Evolutionary conservation across 257 asterid species (phyloP).

Genomic region (Penstemon barbatus): DNA sequence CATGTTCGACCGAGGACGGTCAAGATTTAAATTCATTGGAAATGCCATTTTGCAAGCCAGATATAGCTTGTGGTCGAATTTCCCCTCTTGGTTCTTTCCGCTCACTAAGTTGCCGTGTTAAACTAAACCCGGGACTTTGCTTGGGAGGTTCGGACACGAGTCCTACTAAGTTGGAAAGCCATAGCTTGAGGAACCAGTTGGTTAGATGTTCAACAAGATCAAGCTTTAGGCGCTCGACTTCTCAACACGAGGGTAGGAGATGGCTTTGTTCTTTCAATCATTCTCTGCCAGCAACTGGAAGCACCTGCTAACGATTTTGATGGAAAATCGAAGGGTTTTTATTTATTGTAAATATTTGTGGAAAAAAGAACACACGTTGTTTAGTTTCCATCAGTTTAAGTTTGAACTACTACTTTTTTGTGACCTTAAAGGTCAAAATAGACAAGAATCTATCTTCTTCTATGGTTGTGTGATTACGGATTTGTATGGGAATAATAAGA

Average conservation of each 20-base stretch:
- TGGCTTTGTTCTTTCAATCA: conserved; percentile 72
- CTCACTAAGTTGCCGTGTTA: conserved; percentile 57
- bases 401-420: neutral
- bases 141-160: conserved; percentile 60
- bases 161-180: conserved; percentile 42
- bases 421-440: neutral
- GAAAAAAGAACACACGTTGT: neutral
- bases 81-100: conserved; percentile 59
- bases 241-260: conserved; percentile 56
- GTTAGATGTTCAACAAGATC: conserved; percentile 49
- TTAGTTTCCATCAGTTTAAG: neutral
- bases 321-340: neutral
- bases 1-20: conserved; percentile 50
- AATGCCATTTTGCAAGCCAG: conserved; percentile 68
- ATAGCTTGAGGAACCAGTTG: conserved; percentile 35
- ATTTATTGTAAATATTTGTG: conserved; percentile 20
- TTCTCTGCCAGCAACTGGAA: conserved; percentile 47
- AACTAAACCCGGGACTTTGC: conserved; percentile 55
- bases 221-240: conserved; percentile 52
- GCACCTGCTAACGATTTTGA: conserved; percentile 42
- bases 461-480: neutral
- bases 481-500: neutral
- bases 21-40: conserved; percentile 47
- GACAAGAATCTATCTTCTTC: neutral
- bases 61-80: conserved; percentile 37